Base-by-base conservation (phyloP, 1,139 yeast genomes). In the Nakaseomyces glabratus region DNA sequence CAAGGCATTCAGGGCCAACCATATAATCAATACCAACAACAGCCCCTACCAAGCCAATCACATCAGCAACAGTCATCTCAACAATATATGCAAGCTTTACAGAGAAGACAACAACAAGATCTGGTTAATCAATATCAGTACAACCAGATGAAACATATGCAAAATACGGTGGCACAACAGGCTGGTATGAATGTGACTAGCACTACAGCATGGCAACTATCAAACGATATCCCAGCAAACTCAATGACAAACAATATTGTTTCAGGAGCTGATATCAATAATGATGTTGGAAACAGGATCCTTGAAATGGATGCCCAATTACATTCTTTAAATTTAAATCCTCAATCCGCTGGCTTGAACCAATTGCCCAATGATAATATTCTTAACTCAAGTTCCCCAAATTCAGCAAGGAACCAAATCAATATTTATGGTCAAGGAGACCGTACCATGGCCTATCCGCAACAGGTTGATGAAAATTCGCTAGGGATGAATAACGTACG, bases 41-140 rank as follows among this genome's bases (percentile, higher is more conserved):
- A 44, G 24, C 52, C 53, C 26, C 47, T 47, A 17, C 52, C 47
- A 28, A 54, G 45, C 20, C 43, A 42, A 35, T 47, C 39, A 24
- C 46, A 38, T 23, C 42, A 45, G 22, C 47, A 39, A 21, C 48
- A 40, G 18, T 40, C 30, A 20, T 42, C 36, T 22, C 39, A 32
- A 11, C 41, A 36, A 11, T 33, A 15, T 20, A 31, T 24, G 20
- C 34, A 35, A 14, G 21, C 20, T 23, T 26, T 31, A 9, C 36
- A 20, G 12, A 24, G 25, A n/a, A 35, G 34, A 12, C 30, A 26
- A 16, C 28, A 25, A 18, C 30, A 26, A 15, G 21, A 26, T 14
- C 10, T 26, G 10, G 18, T 26, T 14, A 17, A 26, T 4, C 30
- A 26, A 11, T 26, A 26, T 15, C 30, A 26, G 14, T 26, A 26